Conservation (phyloP, 1,284 basidiomycete species). For the Pseudozyma thailandica region DNA sequence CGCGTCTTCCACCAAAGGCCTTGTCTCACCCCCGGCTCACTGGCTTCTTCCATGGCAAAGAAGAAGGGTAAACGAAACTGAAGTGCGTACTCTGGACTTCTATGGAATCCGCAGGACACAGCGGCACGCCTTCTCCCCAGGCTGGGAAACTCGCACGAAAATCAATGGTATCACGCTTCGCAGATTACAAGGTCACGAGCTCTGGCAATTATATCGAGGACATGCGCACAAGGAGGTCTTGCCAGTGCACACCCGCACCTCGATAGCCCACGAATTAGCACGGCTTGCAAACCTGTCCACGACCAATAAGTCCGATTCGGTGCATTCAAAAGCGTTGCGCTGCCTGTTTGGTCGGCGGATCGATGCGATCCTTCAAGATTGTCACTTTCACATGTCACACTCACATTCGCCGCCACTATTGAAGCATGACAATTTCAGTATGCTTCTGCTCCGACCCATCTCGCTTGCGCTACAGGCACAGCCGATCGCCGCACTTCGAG, state of each 20-base stretch:
- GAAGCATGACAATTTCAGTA: slow-evolving; percentile 4
- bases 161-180: slow-evolving; percentile 20
- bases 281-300: slow-evolving; percentile 7
- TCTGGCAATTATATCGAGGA: slow-evolving; percentile 24
- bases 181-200: slow-evolving; percentile 10
- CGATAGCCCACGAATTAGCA: slow-evolving; percentile 14
- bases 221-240: slow-evolving; percentile 30
- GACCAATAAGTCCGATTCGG: slow-evolving; percentile 12
- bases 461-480: slow-evolving; percentile 21
- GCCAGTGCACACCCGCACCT: slow-evolving; percentile 4
- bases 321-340: slow-evolving; percentile 23
- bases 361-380: slow-evolving; percentile 33
- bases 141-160: slow-evolving; percentile 3
- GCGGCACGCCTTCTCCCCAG: slow-evolving; percentile 3
- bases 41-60: no score
- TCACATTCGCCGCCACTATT: background rate
- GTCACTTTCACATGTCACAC: background rate
- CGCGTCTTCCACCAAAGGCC: no score
- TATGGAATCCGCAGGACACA: slow-evolving; percentile 1
- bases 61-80: no score
- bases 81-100: slow-evolving; percentile 2
- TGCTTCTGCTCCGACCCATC: slow-evolving; percentile 21
- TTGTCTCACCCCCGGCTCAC: no score
- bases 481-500: slow-evolving; percentile 26
- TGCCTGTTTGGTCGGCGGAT: slow-evolving; percentile 22